Percentiles rank a stretch among this genome's conserved stretches.
Conservation (phyloP, 1,139 yeast genomes). For the Debaryomyces singareniensis region DNA sequence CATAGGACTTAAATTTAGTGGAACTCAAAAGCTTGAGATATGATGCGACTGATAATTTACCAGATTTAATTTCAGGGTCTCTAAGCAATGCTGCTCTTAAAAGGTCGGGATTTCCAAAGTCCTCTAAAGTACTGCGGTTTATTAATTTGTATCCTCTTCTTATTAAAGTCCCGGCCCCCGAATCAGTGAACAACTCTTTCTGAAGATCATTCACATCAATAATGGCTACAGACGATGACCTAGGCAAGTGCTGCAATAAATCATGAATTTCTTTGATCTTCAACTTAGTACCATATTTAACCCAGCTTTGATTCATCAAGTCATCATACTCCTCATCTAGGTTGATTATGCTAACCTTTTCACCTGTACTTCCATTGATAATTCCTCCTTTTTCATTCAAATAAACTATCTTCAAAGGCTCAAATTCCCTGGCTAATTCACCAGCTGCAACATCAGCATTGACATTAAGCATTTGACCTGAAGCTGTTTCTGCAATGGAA, state of each 20-base stretch:
- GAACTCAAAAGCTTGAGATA: slow-evolving; percentile 70
- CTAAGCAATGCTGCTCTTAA: slow-evolving; percentile 71
- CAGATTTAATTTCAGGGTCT: slow-evolving; percentile 68
- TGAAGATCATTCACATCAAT: slow-evolving; percentile 92
- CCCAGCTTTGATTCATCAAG: slow-evolving; percentile 92
- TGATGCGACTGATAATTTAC: slow-evolving; percentile 71
- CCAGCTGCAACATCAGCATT: slow-evolving; percentile 99
- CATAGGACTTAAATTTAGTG: slow-evolving; percentile 67
- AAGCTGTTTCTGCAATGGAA: slow-evolving; percentile 90
- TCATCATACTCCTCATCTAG: slow-evolving; percentile 94
- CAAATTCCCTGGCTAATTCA: slow-evolving; percentile 92
- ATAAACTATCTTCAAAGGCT: slow-evolving; percentile 93
- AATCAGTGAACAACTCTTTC: slow-evolving; percentile 94
- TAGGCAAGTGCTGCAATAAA: slow-evolving; percentile 84
- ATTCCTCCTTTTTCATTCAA: slow-evolving; percentile 97
- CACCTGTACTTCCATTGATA: slow-evolving; percentile 86
- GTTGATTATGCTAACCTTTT: slow-evolving; percentile 83
- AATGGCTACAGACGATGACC: slow-evolving; percentile 96
- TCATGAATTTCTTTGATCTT: slow-evolving; percentile 96
- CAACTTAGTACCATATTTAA: slow-evolving; percentile 94
- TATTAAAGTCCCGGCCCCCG: slow-evolving; percentile 98
- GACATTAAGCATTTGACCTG: slow-evolving; percentile 94
- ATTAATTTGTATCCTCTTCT: slow-evolving; percentile 92
- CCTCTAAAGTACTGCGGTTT: slow-evolving; percentile 60
- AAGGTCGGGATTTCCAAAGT: slow-evolving; percentile 71